Evolutionary conservation across 1,284 basidiomycete species (phyloP).

Genomic region (Pseudozyma sp.): DNA sequence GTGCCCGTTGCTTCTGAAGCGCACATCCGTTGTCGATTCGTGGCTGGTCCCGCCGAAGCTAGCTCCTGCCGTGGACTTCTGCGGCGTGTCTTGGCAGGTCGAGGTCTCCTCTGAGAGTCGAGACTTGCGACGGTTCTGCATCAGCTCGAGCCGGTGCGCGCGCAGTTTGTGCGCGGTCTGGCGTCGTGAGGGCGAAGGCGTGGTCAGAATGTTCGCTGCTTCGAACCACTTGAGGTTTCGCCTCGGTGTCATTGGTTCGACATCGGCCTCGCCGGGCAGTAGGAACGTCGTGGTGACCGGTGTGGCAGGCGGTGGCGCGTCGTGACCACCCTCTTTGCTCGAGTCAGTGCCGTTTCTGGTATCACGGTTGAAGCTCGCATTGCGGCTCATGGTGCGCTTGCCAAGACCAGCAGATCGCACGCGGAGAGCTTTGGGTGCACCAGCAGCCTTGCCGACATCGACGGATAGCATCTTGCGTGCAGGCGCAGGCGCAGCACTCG

Average conservation of each 20-base stretch:
- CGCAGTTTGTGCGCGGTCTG: conserved; percentile 18
- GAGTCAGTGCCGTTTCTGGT: conserved; percentile 5
- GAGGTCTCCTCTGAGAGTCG: conserved; percentile 41
- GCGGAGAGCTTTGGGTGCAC: conserved; percentile 37
- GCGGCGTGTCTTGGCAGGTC: conserved; percentile 40
- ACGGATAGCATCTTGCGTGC: conserved; percentile 42
- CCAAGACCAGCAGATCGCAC: conserved; percentile 44
- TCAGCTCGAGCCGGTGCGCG: conserved; percentile 44
- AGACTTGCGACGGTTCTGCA: conserved; percentile 42
- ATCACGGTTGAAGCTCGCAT: conserved; percentile 34
- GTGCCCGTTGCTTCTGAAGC: conserved; percentile 10
- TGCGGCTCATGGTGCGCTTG: conserved; percentile 43
- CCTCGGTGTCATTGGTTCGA: conserved; percentile 65
- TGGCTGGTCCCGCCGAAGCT: neutral
- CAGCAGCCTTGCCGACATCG: conserved; percentile 40
- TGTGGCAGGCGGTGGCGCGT: conserved; percentile 32
- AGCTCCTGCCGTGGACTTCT: conserved; percentile 20
- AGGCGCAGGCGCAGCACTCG: conserved; percentile 19
- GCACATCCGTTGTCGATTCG: conserved; percentile 21
- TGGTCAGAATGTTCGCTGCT: conserved; percentile 59
- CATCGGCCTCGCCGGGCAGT: conserved; percentile 13
- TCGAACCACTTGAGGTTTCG: conserved; percentile 67
- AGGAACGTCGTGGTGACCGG: conserved; percentile 19
- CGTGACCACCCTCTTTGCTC: conserved; percentile 5
- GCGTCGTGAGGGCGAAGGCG: conserved; percentile 55